Conservation (phyloP, 2,329 filamentous ascomycete species). For the Fusarium burgessii region DNA sequence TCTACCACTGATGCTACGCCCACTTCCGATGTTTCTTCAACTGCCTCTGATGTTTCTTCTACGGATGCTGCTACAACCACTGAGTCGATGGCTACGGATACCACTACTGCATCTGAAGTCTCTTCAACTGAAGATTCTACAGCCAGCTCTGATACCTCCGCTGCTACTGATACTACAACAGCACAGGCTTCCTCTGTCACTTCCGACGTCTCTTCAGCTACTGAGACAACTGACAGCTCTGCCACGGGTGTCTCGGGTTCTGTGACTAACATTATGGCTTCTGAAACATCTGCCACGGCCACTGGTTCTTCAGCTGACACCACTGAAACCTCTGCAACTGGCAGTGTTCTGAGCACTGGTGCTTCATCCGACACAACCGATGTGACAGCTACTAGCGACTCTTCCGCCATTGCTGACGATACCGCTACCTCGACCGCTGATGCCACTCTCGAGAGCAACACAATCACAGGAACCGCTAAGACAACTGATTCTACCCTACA, state of each 20-base stretch:
- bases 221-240: constrained; percentile 34
- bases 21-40: not conserved
- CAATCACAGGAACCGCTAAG: not conserved
- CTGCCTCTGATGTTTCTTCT: constrained; percentile 9
- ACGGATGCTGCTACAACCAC: constrained; percentile 4
- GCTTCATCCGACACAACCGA: not conserved
- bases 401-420: not conserved
- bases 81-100: constrained; percentile 1
- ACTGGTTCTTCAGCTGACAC: constrained; percentile 8
- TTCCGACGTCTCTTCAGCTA: not conserved
- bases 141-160: constrained; percentile 1
- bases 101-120: constrained; percentile 3
- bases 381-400: not conserved
- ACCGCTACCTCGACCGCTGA: not conserved
- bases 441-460: not conserved
- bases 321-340: not conserved
- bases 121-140: constrained; percentile 19
- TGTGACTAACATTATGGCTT: not conserved
- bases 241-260: constrained; percentile 30
- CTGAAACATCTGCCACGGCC: not conserved
- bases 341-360: not conserved
- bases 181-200: constrained; percentile 10
- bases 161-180: constrained; percentile 31
- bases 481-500: constrained; percentile 4
- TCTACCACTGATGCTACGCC: constrained; percentile 2